A percentile compares a stretch with the other conserved stretches of the same genome.
Conservation (phyloP, 306 rosid species). For the Sicyos baderoa region DNA sequence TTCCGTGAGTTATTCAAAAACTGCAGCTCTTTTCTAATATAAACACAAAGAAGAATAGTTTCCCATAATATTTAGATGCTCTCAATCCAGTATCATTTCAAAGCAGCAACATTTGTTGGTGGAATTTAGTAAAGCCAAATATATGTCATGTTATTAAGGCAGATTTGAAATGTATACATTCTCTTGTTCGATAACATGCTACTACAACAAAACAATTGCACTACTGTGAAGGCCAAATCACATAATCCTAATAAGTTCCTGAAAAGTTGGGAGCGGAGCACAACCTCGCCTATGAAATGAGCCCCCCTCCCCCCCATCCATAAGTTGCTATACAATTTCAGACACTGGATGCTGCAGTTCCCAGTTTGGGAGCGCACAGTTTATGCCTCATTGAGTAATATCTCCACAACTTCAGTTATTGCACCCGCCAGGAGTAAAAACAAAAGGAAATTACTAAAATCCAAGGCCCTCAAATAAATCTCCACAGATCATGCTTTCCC, state of each 20-base stretch:
- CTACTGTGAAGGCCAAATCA: not conserved
- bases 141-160: not conserved
- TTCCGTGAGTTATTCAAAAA: not conserved
- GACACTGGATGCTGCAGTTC: conserved; percentile 1
- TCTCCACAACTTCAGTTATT: conserved; percentile 3
- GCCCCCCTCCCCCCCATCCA: not conserved
- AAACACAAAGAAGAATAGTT: not conserved
- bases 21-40: not conserved
- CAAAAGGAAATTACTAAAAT: not conserved
- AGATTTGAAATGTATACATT: not conserved
- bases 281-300: not conserved
- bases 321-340: not conserved
- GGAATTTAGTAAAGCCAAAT: not conserved
- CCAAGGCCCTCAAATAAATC: not conserved
- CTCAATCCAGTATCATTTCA: not conserved
- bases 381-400: not conserved
- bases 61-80: not conserved
- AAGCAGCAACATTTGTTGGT: not conserved
- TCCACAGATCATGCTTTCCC: too few species aligned
- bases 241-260: not conserved
- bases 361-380: not conserved
- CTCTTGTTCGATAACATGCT: not conserved
- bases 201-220: not conserved
- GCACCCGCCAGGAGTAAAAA: not conserved
- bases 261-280: not conserved